Evolutionary conservation across 805 yeast genomes (phyloP), one percentile per base, ranked within the genome.

Genomic region (Wickerhamomyces pijperi): DNA sequence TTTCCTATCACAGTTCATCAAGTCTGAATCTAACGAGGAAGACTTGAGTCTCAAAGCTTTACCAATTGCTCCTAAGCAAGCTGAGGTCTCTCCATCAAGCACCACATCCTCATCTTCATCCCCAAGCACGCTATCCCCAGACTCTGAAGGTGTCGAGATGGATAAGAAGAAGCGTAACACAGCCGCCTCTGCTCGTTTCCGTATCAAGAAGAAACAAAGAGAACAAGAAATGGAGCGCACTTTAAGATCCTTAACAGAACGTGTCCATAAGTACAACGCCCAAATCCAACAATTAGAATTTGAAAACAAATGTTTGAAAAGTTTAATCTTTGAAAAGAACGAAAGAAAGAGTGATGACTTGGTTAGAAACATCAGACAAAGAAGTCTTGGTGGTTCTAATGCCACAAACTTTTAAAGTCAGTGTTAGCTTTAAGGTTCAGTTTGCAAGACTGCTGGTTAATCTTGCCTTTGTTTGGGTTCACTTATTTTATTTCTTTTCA

Each of bases 141-240:
- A 6, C 15, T 18, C 9, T 12, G 19, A 15, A 31, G 33, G 14
- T 15, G 15, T 38, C 8, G 49, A 48, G 29, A 37, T 39, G 5
- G 79, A 74, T 44, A 76, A 75, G 50, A 64, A 77, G 44, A 61
- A 72, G 41, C 61, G 81, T 45, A 76, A 76, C 51, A 74, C 83
- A 2, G 75, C 76, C 4, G 85, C 85, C 0, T 68, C 76, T 35
- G 83, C 83, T 0, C 58, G 82, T 38, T 78, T 78, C 56, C 58
- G 84, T 46, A 63, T 72, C 34, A 78, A 77, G 58, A 76, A 76
- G 65, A 76, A 76, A 53, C 50, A 68, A 44, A 74, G 65, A 52
- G 81, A 76, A 47, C 69, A 67, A 48, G 74, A 74, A 50, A 70
- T 78, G 77, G 78, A 74, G 46, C 60, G 59, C 35, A 65, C 60